Conservation (phyloP, 768 basidiomycete genomes). For the Suillus sp. region DNA sequence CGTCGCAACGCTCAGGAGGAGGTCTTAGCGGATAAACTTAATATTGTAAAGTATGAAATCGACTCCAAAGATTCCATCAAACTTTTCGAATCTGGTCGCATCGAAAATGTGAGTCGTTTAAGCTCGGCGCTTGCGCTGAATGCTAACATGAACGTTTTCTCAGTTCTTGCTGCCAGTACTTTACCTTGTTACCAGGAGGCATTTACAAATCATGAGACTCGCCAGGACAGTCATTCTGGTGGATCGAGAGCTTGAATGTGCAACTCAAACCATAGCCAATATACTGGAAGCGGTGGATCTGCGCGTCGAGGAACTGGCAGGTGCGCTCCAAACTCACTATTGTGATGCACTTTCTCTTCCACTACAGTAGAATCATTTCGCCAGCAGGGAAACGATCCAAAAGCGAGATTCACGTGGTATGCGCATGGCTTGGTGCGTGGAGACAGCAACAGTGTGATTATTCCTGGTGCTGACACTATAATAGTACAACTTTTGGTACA, state of each 20-base stretch:
- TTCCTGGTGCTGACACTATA: not conserved
- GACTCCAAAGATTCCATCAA: constrained; percentile 33
- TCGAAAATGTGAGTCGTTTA: constrained; percentile 32
- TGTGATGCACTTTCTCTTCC: no score
- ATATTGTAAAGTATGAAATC: constrained; percentile 33
- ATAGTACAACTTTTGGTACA: constrained; percentile 5
- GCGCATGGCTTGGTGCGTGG: constrained; percentile 5
- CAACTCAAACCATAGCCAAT: not conserved
- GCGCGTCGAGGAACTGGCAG: not conserved
- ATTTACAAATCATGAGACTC: constrained; percentile 36
- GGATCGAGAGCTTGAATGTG: constrained; percentile 25
- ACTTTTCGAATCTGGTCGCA: constrained; percentile 35
- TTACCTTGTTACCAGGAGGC: constrained; percentile 36
- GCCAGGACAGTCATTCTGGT: constrained; percentile 28
- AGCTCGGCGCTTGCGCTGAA: not conserved
- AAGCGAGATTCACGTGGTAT: not conserved
- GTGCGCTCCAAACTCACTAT: not conserved
- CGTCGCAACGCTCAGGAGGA: constrained; percentile 24
- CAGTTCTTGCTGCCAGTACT: constrained; percentile 40
- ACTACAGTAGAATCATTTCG: not conserved
- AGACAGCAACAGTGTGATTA: not conserved
- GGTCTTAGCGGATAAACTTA: constrained; percentile 29
- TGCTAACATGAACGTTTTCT: not conserved
- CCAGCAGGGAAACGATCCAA: not conserved
- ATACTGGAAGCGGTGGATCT: not conserved